phyloP scores from a whole-genome alignment of 305 asterid genomes.

The Rubia balearica region DNA sequence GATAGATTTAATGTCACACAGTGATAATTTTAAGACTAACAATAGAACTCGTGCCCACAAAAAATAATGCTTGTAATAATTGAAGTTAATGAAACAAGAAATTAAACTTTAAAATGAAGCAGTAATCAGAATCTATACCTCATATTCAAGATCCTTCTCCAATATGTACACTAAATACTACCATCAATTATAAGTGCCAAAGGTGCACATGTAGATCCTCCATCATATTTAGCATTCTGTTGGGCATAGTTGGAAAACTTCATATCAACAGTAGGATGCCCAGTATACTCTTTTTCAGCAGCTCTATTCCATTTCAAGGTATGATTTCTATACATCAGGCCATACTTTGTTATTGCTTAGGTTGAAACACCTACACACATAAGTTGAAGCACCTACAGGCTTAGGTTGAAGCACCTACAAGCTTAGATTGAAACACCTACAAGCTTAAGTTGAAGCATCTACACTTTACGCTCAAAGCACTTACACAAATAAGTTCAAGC shows the following conservation, averaged over 20 bases:
- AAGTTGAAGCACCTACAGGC: too few relatives aligned
- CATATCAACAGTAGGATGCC: slow-evolving; percentile 35
- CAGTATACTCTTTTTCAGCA: slow-evolving; percentile 45
- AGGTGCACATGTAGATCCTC: slow-evolving; percentile 39
- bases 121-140: slow-evolving; percentile 40
- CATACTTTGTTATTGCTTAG: slow-evolving; percentile 32
- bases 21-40: slow-evolving; percentile 7
- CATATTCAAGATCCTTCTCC: slow-evolving; percentile 86
- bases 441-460: too few relatives aligned
- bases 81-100: neutral
- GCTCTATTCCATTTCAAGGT: slow-evolving; percentile 29
- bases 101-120: slow-evolving; percentile 1
- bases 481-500: too few relatives aligned
- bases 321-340: slow-evolving; percentile 33
- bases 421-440: too few relatives aligned
- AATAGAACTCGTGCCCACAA: slow-evolving; percentile 21
- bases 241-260: slow-evolving; percentile 35
- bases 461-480: too few relatives aligned
- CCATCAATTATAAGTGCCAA: slow-evolving; percentile 96
- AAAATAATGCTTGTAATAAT: slow-evolving; percentile 11
- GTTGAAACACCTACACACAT: too few relatives aligned
- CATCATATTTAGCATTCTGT: slow-evolving; percentile 38
- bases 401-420: too few relatives aligned
- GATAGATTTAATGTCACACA: slow-evolving; percentile 14
- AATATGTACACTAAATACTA: slow-evolving; percentile 84